Evolutionary conservation across 495 filamentous ascomycete species (phyloP).

Genomic region (Penicilliopsis zonata): DNA sequence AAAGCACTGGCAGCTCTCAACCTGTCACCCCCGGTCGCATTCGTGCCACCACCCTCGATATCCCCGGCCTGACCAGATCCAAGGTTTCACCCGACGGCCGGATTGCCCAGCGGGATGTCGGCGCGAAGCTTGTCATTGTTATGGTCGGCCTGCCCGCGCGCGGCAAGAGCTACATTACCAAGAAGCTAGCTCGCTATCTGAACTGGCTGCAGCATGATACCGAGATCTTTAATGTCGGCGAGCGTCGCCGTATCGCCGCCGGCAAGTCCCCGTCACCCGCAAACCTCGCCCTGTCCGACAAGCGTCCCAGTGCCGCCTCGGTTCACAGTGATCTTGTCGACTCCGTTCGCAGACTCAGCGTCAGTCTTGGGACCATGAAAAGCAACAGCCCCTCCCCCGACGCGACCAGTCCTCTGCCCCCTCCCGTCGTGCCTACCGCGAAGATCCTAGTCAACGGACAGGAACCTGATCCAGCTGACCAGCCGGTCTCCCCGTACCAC

Average conservation of each 20-base stretch:
- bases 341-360: constrained; percentile 31
- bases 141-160: constrained; percentile 95
- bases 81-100: constrained; percentile 88
- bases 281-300: constrained; percentile 8
- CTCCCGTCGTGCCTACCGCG: constrained; percentile 26
- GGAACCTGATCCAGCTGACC: constrained; percentile 8
- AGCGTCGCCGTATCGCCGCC: constrained; percentile 71
- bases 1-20: constrained; percentile 16
- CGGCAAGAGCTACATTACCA: constrained; percentile 96
- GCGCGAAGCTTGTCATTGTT: constrained; percentile 89
- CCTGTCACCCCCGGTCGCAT: constrained; percentile 42
- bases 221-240: constrained; percentile 93
- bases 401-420: constrained; percentile 17
- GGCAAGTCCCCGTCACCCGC: constrained; percentile 35
- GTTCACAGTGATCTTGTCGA: constrained; percentile 31
- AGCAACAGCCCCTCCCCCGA: constrained; percentile 12
- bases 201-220: constrained; percentile 97
- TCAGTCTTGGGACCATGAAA: constrained; percentile 23
- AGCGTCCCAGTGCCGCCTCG: constrained; percentile 16
- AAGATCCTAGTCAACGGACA: constrained; percentile 40
- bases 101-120: constrained; percentile 85
- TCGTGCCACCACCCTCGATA: constrained; percentile 75
- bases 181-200: constrained; percentile 89
- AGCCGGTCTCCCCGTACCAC: constrained; percentile 17
- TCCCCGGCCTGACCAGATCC: constrained; percentile 82